A percentile compares a stretch with the other conserved stretches of the same genome.
Conservation (phyloP, 2,329 filamentous ascomycete species). For the Coleophoma cylindrospora region DNA sequence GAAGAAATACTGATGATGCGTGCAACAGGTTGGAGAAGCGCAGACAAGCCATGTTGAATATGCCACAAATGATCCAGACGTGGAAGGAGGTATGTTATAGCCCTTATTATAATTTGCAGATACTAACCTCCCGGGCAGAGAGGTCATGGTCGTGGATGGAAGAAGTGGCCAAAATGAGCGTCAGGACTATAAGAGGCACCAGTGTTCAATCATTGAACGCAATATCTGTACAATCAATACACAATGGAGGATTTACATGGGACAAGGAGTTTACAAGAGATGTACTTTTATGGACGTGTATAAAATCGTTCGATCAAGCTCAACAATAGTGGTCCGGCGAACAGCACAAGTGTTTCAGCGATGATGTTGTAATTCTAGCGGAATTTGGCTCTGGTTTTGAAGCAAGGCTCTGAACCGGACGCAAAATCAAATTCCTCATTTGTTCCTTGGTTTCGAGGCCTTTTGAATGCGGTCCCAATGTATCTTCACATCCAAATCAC, state of each 20-base stretch:
- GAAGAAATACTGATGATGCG: slow-evolving; percentile 24
- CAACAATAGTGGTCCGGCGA: too few relatives aligned
- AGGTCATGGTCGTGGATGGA: slow-evolving; percentile 70
- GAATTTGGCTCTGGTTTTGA: too few relatives aligned
- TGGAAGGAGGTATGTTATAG: slow-evolving; percentile 77
- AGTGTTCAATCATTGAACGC: neutral
- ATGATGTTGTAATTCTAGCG: too few relatives aligned
- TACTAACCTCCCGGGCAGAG: slow-evolving; percentile 41
- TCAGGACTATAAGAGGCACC: neutral
- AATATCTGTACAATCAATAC: slow-evolving; percentile 17
- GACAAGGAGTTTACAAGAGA: slow-evolving; percentile 9
- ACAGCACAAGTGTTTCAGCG: too few relatives aligned
- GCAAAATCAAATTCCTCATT: too few relatives aligned
- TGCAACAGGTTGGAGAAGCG: slow-evolving; percentile 70
- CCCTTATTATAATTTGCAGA: neutral
- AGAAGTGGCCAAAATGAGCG: slow-evolving; percentile 60
- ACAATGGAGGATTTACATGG: slow-evolving; percentile 12
- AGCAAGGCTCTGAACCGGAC: too few relatives aligned
- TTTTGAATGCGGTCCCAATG: too few relatives aligned
- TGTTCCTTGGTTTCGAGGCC: too few relatives aligned
- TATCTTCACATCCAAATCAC: too few relatives aligned
- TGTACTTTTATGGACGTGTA: slow-evolving; percentile 8
- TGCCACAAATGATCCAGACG: slow-evolving; percentile 85
- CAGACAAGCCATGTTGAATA: slow-evolving; percentile 87
- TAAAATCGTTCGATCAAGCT: too few relatives aligned